phyloP scores from a whole-genome alignment of 2,329 filamentous ascomycete species.

The Rutstroemia sp. region DNA sequence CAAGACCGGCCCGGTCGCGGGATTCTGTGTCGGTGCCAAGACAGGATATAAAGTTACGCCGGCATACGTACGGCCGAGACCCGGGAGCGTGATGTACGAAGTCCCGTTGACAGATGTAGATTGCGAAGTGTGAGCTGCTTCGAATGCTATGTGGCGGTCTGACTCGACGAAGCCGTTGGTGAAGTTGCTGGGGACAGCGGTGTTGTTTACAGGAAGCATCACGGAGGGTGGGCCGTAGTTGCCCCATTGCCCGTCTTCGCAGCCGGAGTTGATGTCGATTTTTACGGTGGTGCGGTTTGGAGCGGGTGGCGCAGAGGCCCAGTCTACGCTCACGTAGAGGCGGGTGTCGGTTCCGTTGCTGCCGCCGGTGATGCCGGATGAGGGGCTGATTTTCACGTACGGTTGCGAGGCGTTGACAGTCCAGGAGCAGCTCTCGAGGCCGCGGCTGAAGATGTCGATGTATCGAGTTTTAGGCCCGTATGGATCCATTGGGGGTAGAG shows the following conservation, averaged over 20 bases:
- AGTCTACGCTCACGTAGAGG: constrained; percentile 49
- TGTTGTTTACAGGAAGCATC: constrained; percentile 47
- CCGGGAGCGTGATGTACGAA: constrained; percentile 43
- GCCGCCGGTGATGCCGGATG: constrained; percentile 42
- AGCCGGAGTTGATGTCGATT: constrained; percentile 45
- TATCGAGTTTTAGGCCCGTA: constrained; percentile 50
- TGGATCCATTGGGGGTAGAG: constrained; percentile 48
- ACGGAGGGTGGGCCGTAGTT: constrained; percentile 40
- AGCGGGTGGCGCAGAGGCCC: constrained; percentile 36
- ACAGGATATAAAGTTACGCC: constrained; percentile 51
- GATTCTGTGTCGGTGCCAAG: constrained; percentile 41
- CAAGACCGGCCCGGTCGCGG: constrained; percentile 45
- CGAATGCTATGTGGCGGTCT: constrained; percentile 49
- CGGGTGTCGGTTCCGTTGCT: constrained; percentile 42
- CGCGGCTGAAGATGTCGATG: constrained; percentile 57
- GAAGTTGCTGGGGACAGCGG: constrained; percentile 43
- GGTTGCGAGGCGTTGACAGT: constrained; percentile 38
- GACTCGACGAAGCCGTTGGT: constrained; percentile 53
- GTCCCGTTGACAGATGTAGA: constrained; percentile 34
- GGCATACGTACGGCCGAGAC: constrained; percentile 50
- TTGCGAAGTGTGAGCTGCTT: constrained; percentile 42
- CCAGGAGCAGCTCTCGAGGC: constrained; percentile 45
- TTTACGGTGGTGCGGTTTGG: constrained; percentile 39
- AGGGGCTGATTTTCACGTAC: constrained; percentile 46
- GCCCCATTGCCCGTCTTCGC: constrained; percentile 32